These are phyloP conservation scores for Alternaria novae-zelandiae DNA, from an alignment of 2,329 filamentous ascomycete species.

Conservation along the genomic window DNA sequence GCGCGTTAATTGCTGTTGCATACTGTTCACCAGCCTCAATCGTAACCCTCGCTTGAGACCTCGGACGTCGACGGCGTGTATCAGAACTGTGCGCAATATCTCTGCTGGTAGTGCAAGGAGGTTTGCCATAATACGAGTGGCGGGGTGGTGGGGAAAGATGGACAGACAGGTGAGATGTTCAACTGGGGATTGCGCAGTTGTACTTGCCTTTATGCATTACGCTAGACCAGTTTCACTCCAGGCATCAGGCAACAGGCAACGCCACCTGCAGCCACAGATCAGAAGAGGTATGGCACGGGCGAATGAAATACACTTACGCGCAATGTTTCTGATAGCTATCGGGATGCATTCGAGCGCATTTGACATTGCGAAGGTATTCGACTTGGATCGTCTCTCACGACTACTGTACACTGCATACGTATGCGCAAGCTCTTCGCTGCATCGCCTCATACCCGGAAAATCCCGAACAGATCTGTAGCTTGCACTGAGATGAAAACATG, in stretches of 20 bases:
- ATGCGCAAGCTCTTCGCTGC: not conserved
- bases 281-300: not conserved
- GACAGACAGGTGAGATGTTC: not conserved
- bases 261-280: not conserved
- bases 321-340: not conserved
- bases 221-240: not conserved
- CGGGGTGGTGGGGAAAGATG: not conserved
- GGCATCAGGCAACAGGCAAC: not conserved
- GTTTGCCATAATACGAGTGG: not conserved
- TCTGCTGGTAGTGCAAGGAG: not conserved
- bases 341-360: not conserved
- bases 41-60: not conserved
- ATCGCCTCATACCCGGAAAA: not conserved
- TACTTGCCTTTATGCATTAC: not conserved
- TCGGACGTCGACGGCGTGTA: not conserved
- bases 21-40: slow-evolving; percentile 5
- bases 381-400: not conserved
- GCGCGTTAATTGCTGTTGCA: not conserved
- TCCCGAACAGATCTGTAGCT: not conserved
- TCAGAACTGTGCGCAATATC: not conserved
- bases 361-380: not conserved
- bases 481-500: not conserved
- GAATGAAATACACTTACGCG: not conserved
- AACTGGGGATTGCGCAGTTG: not conserved
- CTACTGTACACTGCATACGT: not conserved